phyloP scores from a whole-genome alignment of 495 filamentous ascomycete species.

The Extremus antarcticus region DNA sequence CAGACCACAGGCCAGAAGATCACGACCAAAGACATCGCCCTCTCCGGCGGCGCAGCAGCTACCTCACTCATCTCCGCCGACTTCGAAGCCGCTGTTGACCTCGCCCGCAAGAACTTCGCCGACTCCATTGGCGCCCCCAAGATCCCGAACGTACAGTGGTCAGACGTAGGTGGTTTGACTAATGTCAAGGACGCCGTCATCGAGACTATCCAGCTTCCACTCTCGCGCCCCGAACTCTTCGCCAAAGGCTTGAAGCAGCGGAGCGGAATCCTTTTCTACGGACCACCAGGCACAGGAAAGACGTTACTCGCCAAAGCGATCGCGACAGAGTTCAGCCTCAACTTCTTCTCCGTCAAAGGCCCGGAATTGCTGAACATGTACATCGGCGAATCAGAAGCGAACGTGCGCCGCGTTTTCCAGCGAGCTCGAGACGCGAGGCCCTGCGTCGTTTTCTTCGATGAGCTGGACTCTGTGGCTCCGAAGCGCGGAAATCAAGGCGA shows the following conservation, averaged over 20 bases:
- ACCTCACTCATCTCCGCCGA: slow-evolving; percentile 73
- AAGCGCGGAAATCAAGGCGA: slow-evolving; percentile 97
- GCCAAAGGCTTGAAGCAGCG: slow-evolving; percentile 99
- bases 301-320: slow-evolving; percentile 95
- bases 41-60: slow-evolving; percentile 77
- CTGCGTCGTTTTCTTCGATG: slow-evolving; percentile 98
- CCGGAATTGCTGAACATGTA: slow-evolving; percentile 99
- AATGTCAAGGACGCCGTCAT: slow-evolving; percentile 93
- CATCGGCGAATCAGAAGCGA: slow-evolving; percentile 96
- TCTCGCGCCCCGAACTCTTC: slow-evolving; percentile 88
- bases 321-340: slow-evolving; percentile 94
- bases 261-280: slow-evolving; percentile 94
- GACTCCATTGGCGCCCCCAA: slow-evolving; percentile 96
- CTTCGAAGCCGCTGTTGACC: slow-evolving; percentile 83
- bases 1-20: neutral
- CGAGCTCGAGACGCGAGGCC: slow-evolving; percentile 88
- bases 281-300: slow-evolving; percentile 93
- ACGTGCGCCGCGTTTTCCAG: slow-evolving; percentile 92
- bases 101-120: slow-evolving; percentile 91
- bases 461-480: slow-evolving; percentile 91
- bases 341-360: slow-evolving; percentile 98
- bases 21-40: slow-evolving; percentile 54
- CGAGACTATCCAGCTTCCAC: slow-evolving; percentile 91
- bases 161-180: slow-evolving; percentile 85
- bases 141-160: slow-evolving; percentile 94